phyloP scores from a whole-genome alignment of 306 rosid species.

The Pyrus pyrifolia region DNA sequence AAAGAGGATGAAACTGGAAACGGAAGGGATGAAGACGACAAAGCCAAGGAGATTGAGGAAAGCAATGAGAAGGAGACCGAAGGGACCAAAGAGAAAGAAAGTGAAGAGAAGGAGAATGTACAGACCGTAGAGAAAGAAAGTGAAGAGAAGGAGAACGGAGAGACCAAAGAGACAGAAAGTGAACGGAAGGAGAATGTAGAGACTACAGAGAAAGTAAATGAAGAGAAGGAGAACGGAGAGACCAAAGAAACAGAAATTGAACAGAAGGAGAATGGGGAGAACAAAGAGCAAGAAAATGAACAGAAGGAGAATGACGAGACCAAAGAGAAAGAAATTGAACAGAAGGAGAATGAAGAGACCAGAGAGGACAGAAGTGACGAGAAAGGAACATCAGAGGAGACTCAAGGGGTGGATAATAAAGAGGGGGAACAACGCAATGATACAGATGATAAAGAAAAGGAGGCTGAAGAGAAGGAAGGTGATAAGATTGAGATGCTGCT shows the following conservation, averaged over 20 bases:
- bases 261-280: conserved; percentile 11
- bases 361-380: neutral
- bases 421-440: conserved; percentile 34
- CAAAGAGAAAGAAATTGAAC: conserved; percentile 8
- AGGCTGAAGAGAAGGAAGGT: conserved; percentile 31
- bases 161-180: conserved; percentile 5
- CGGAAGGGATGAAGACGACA: conserved; percentile 21
- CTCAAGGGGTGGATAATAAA: conserved; percentile 26
- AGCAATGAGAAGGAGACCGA: conserved; percentile 25
- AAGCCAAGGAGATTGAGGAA: conserved; percentile 27
- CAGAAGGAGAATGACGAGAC: conserved; percentile 17
- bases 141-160: conserved; percentile 3
- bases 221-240: conserved; percentile 1
- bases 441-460: conserved; percentile 17
- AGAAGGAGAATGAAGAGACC: conserved; percentile 10
- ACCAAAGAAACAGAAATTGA: conserved; percentile 1
- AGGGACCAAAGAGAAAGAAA: conserved; percentile 24
- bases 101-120: conserved; percentile 23
- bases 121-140: conserved; percentile 2
- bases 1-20: neutral
- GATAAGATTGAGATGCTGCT: conserved; percentile 40
- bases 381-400: neutral
- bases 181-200: neutral
- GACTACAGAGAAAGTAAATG: neutral
- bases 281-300: conserved; percentile 9